Percentiles rank a stretch among this genome's conserved stretches.
Evolutionary conservation across 345 rosid genomes (phyloP).

Genomic region (Boechera stricta): DNA sequence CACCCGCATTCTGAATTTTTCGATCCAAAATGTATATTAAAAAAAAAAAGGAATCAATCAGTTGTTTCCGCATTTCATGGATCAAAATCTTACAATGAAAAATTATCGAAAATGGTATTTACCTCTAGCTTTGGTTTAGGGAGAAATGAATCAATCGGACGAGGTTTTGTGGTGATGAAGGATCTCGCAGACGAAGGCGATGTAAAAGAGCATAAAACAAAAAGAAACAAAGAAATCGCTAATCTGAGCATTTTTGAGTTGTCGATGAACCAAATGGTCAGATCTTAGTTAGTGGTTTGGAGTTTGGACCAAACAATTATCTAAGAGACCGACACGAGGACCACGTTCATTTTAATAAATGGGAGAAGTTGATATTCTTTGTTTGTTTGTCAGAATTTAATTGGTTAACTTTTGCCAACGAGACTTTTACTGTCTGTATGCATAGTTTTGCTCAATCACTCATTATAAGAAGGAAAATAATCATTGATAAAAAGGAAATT

Average conservation of each 20-base stretch:
- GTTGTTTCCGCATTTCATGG: background rate
- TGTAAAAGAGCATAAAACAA: constrained; percentile 30
- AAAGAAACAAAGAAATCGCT: constrained; percentile 39
- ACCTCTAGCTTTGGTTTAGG: constrained; percentile 51
- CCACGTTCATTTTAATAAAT: constrained; percentile 19
- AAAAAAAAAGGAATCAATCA: background rate
- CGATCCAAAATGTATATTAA: background rate
- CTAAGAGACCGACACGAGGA: constrained; percentile 25
- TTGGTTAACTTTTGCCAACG: constrained; percentile 30
- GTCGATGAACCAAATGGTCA: constrained; percentile 32
- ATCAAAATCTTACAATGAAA: constrained; percentile 21
- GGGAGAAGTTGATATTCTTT: constrained; percentile 3
- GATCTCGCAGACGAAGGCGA: constrained; percentile 40
- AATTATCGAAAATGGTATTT: background rate
- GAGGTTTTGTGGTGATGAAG: constrained; percentile 41
- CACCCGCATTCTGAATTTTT: constrained; percentile 40
- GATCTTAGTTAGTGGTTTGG: constrained; percentile 19
- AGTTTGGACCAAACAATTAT: constrained; percentile 1
- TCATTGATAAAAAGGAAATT: background rate
- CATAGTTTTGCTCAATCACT: background rate
- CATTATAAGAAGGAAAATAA: background rate
- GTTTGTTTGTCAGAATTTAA: constrained; percentile 1
- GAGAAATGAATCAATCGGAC: constrained; percentile 44
- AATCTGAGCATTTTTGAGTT: constrained; percentile 32
- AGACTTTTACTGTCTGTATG: background rate